Percentiles rank a stretch among this genome's conserved stretches.
Conservation (phyloP, 495 filamentous ascomycete genomes). For the Cenococcum geophilum region DNA sequence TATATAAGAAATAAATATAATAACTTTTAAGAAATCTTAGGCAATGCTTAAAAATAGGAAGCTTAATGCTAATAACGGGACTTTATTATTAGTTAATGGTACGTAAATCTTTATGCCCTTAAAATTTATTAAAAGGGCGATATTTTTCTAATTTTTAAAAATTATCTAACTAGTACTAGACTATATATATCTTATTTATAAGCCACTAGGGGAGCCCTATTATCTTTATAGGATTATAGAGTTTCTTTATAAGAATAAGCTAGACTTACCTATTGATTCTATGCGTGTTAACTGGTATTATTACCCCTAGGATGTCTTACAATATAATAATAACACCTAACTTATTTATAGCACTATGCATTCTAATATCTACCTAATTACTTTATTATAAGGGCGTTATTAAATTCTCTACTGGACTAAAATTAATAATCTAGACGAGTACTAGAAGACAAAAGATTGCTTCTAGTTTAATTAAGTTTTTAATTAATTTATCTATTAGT, state of each 20-base stretch:
- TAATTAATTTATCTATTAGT: slow-evolving; percentile 94
- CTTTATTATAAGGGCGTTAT: slow-evolving; percentile 88
- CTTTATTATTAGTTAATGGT: slow-evolving; percentile 78
- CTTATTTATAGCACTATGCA: slow-evolving; percentile 96
- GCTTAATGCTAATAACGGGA: slow-evolving; percentile 86
- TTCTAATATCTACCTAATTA: slow-evolving; percentile 88
- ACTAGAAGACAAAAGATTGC: slow-evolving; percentile 71
- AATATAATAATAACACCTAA: slow-evolving; percentile 81
- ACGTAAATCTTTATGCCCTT: slow-evolving; percentile 38
- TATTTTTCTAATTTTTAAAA: slow-evolving; percentile 3
- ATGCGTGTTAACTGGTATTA: slow-evolving; percentile 98
- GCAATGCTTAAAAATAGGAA: slow-evolving; percentile 68
- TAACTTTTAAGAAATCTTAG: slow-evolving; percentile 69
- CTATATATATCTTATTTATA: slow-evolving; percentile 94
- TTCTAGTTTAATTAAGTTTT: slow-evolving; percentile 99
- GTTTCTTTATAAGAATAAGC: slow-evolving; percentile 70
- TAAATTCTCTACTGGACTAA: slow-evolving; percentile 79
- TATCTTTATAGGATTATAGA: slow-evolving; percentile 98
- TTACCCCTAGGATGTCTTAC: slow-evolving; percentile 88
- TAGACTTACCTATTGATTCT: slow-evolving; percentile 67
- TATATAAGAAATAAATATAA: slow-evolving; percentile 61
- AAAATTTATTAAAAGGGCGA: background rate
- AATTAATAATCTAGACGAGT: slow-evolving; percentile 73
- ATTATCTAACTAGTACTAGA: slow-evolving; percentile 49
- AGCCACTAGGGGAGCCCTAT: slow-evolving; percentile 98